These are phyloP conservation scores for Leccinum variabile DNA, from an alignment of 1,284 basidiomycete species.

Conservation along the genomic window DNA sequence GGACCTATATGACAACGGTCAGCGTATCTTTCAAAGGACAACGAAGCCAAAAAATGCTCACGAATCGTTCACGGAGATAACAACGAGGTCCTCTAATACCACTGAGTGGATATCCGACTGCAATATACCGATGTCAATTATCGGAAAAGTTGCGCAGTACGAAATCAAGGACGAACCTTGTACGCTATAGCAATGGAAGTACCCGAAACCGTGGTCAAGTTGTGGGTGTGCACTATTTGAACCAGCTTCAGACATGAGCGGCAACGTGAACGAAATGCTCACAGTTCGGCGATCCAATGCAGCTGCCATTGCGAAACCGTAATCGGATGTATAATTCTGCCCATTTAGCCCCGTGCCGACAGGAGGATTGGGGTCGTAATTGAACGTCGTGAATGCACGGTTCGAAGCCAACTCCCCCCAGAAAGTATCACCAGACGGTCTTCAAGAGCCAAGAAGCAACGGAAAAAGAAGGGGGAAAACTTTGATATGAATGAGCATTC, in stretches of 20 bases:
- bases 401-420: conserved; percentile 11
- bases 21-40: neutral
- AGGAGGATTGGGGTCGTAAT: neutral
- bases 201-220: conserved; percentile 9
- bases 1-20: conserved; percentile 10
- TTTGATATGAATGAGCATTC: neutral
- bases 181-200: conserved; percentile 13
- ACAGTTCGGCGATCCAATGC: conserved; percentile 15
- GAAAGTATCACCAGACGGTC: neutral
- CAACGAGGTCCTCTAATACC: neutral
- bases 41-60: conserved; percentile 2
- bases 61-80: conserved; percentile 2
- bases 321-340: neutral
- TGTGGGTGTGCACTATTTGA: conserved; percentile 14
- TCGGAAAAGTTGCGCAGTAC: neutral
- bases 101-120: conserved; percentile 5
- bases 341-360: conserved; percentile 13
- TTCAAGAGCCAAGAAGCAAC: conserved; percentile 2
- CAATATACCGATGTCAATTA: neutral
- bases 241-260: neutral
- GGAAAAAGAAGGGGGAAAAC: neutral
- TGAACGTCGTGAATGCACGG: neutral
- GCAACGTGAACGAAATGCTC: neutral
- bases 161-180: conserved; percentile 9
- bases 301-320: neutral